Base-by-base conservation (phyloP, 1,284 basidiomycete species). In the Sanghuangporus weigelae region DNA sequence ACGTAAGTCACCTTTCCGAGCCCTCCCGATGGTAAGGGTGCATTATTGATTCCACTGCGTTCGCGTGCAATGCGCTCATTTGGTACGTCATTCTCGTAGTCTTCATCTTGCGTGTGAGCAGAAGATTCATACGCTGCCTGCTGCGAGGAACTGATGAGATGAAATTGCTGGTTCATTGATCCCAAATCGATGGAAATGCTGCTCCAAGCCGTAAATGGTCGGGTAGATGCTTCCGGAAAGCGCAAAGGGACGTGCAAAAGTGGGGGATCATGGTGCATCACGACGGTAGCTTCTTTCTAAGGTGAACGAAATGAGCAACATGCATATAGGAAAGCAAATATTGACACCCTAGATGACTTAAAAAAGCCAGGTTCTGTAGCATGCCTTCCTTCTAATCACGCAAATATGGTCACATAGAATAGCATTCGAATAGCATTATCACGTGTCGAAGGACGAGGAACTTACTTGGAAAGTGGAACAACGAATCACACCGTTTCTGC, bases 381-480 rank as follows among this genome's bases (percentile, higher is more conserved):
- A 56, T 11, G 36, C 35, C 16, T 46, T 7, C 44, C 2, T 16
- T n/a, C 44, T 46, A n/a, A 14, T n/a, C 44, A 31, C 26, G 26
- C 5, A 31, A 31, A 31, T 31, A 31, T 3, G 26, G 26, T 31
- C 3, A 0, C 26, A 31, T 31, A 44, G 40, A 12, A 42, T 4
- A 42, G n/a, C n/a, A 42, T 42, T 42, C 10, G n/a, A 12, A n/a
- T 42, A 11, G 40, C 2, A 42, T 42, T 42, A 1, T 2, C 3
- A 8, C 16, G 8, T 19, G 19, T 2, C 10, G 50, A 53, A 31
- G 10, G 53, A 54, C 12, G 16, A n/a, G n/a, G 14, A 19, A 38
- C 73, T 73, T 71, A 92, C 91, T 86, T 93, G 91, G 70, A 93
- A 94, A 12, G 89, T 93, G 23, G 92, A 93, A 65, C 86, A 81